A percentile compares a stretch with the other conserved stretches of the same genome.
phyloP scores from a whole-genome alignment of 306 rosid genomes.

The Prunus padus region DNA sequence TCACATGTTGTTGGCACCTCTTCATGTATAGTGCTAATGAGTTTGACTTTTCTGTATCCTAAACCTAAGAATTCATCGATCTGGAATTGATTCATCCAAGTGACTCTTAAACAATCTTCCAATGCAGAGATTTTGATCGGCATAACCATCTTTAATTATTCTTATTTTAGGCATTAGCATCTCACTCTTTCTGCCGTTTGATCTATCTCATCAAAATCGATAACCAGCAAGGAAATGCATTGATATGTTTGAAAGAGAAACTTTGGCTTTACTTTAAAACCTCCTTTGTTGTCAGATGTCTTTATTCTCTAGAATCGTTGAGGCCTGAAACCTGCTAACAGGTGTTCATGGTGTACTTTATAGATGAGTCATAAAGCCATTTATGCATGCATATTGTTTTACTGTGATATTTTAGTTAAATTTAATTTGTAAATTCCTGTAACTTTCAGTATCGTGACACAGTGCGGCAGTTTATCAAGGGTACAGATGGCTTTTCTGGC shows the following conservation, averaged over 20 bases:
- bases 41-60: neutral
- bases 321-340: neutral
- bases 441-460: slow-evolving; percentile 81
- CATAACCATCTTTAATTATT: neutral
- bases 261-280: neutral
- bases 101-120: slow-evolving; percentile 1
- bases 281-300: neutral
- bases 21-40: no score
- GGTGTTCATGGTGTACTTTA: neutral
- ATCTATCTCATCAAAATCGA: neutral
- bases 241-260: neutral
- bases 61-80: neutral
- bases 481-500: slow-evolving; percentile 92
- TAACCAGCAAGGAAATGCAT: neutral
- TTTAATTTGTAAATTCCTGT: slow-evolving; percentile 26
- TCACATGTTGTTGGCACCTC: neutral
- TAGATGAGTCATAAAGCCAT: neutral
- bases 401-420: neutral
- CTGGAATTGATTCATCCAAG: neutral
- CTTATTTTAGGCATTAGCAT: neutral
- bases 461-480: slow-evolving; percentile 90
- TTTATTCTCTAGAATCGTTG: neutral
- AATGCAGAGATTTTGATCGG: neutral
- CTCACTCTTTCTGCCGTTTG: neutral
- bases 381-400: slow-evolving; percentile 6